Evolutionary conservation across 2,329 filamentous ascomycete genomes (phyloP), one percentile per base, ranked within the genome.

Genomic region (Neophaeococcomyces aloes): DNA sequence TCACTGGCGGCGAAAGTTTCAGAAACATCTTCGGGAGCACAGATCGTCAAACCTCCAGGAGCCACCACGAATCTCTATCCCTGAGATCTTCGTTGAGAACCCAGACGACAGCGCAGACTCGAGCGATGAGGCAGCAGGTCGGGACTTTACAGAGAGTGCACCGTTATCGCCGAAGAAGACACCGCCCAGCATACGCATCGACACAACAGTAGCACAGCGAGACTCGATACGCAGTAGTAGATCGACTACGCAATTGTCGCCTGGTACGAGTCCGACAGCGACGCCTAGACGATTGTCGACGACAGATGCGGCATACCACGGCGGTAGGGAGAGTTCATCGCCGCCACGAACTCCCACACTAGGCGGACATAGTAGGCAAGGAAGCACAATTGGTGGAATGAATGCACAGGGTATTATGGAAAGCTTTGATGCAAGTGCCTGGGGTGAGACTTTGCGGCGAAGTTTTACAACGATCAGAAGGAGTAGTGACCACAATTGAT

Each of bases 391-490:
- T 45, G 86, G 78, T 36, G 48, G 42, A 14, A 15, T 47, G n/a
- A 42, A 36, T 57, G 79, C 81, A 38, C 76, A 80, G 37, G 82
- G 87, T 56, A 83, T 93, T 53, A 77, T 88, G 61, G 79, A 87
- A 53, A 83, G 91, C 59, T 73, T 96, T 43, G 86, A 91, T 57
- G 84, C 89, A 57, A 91, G 86, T 14, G 81, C 84, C 13, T 96
- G 89, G 89, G 85, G 89, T 40, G 86, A 94, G 65, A 94, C 85
- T 68, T 87, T 95, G 52, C 74, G 87, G 51, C 75, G 86, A 49
- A 94, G 86, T 65, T 86, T 91, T 54, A 94, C 87, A 42, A 74
- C 70, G 56, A 71, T 70, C 56, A 68, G 75, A 46, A 33, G 29
- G 21, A 29, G 19, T 10, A 17, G 17, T 27, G 31, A 42, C 14